These are phyloP conservation scores for Tagetes patula DNA, from an alignment of 129 eudicot species.

Conservation along the genomic window DNA sequence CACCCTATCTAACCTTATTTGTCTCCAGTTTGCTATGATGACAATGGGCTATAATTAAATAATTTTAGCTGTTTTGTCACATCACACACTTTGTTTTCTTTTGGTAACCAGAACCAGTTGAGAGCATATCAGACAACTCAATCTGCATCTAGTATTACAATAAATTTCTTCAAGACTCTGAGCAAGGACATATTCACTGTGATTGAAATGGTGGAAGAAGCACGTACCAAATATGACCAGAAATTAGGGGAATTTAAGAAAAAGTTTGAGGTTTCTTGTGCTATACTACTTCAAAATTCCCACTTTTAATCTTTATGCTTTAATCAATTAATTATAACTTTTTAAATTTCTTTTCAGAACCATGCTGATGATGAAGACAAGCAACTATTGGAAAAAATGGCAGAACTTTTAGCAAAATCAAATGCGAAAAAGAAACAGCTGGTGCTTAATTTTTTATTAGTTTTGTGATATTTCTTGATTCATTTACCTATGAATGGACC, in stretches of 20 bases:
- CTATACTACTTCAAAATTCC: not conserved
- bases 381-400: slow-evolving; percentile 51
- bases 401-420: slow-evolving; percentile 65
- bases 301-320: not conserved
- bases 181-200: slow-evolving; percentile 35
- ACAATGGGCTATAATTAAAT: not conserved
- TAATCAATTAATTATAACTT: not conserved
- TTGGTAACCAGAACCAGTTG: slow-evolving; percentile 40
- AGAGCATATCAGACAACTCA: slow-evolving; percentile 53
- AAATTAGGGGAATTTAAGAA: slow-evolving; percentile 42
- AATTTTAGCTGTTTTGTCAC: not conserved
- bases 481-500: not conserved
- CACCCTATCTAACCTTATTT: not conserved
- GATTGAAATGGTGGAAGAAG: slow-evolving; percentile 53
- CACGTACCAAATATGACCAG: slow-evolving; percentile 33
- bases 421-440: slow-evolving; percentile 60
- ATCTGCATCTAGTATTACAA: slow-evolving; percentile 37
- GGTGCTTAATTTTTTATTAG: slow-evolving; percentile 29
- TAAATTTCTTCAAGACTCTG: slow-evolving; percentile 47
- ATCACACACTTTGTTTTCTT: not conserved
- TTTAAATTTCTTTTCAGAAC: slow-evolving; percentile 33
- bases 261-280: slow-evolving; percentile 48
- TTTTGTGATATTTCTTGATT: not conserved
- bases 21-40: not conserved
- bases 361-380: slow-evolving; percentile 57